These are phyloP conservation scores for Euphorbia pulcherrima DNA, from an alignment of 345 rosid species.

Conservation along the genomic window DNA sequence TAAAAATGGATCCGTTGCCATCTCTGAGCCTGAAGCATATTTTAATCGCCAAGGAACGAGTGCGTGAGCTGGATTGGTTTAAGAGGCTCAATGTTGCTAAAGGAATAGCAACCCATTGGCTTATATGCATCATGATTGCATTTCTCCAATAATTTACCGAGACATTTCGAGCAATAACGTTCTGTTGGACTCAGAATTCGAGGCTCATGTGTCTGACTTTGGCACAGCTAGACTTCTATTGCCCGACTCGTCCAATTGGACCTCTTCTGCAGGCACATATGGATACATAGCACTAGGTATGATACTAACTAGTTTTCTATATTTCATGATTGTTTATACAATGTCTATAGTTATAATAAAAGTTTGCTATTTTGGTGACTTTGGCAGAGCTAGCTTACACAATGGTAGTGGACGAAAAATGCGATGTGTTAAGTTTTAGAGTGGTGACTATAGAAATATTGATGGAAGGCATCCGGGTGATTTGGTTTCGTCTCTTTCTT, in stretches of 20 bases:
- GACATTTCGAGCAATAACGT: slow-evolving; percentile 12
- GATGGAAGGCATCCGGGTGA: slow-evolving; percentile 18
- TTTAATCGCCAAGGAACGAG: background rate
- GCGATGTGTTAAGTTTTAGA: slow-evolving; percentile 15
- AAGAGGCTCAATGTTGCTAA: slow-evolving; percentile 13
- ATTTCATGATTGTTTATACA: background rate
- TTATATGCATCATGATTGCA: slow-evolving; percentile 19
- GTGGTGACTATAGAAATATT: slow-evolving; percentile 10
- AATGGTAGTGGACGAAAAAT: slow-evolving; percentile 9
- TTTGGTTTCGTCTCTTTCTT: background rate
- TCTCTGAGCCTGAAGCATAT: no score
- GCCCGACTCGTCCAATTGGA: slow-evolving; percentile 12
- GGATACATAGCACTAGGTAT: slow-evolving; percentile 18
- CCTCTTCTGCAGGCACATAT: slow-evolving; percentile 15
- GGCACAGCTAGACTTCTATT: slow-evolving; percentile 7
- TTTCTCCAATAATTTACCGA: slow-evolving; percentile 14
- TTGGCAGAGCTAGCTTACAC: slow-evolving; percentile 9
- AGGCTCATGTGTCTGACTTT: slow-evolving; percentile 16
- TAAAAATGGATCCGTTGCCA: no score
- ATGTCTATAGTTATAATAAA: background rate
- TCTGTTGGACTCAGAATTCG: slow-evolving; percentile 10
- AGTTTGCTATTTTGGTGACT: background rate
- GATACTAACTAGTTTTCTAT: background rate
- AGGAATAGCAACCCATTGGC: slow-evolving; percentile 11
- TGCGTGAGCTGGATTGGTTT: slow-evolving; percentile 11